Percentiles rank a stretch among this genome's conserved stretches.
These are phyloP conservation scores for Trametes cinnabarina DNA, from an alignment of 768 basidiomycete species.

Conservation along the genomic window DNA sequence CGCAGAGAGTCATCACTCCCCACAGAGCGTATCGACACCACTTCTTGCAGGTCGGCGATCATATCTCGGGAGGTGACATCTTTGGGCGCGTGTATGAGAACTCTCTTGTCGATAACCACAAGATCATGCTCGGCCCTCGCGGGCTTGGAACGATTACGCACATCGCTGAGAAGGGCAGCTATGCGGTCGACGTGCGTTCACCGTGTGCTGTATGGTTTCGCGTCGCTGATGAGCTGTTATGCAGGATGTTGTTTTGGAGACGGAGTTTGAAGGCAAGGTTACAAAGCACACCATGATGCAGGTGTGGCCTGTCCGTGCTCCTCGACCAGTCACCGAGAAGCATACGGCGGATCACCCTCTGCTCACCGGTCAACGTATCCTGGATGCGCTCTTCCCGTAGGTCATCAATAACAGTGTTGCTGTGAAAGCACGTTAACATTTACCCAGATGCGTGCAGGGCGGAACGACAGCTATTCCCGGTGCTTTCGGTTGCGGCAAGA, in stretches of 20 bases:
- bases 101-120: slow-evolving; percentile 93
- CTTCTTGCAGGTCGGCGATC: slow-evolving; percentile 80
- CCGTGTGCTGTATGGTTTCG: too few species aligned
- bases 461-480: slow-evolving; percentile 98
- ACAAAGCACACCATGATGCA: slow-evolving; percentile 97
- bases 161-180: slow-evolving; percentile 92
- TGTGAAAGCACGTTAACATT: not conserved
- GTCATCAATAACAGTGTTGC: slow-evolving; percentile 31
- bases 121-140: slow-evolving; percentile 93
- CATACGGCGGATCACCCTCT: slow-evolving; percentile 89
- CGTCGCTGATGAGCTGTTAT: too few species aligned
- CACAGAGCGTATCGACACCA: slow-evolving; percentile 10
- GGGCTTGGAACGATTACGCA: slow-evolving; percentile 93
- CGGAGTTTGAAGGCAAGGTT: slow-evolving; percentile 94
- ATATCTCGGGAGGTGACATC: slow-evolving; percentile 95
- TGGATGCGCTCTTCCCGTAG: slow-evolving; percentile 95
- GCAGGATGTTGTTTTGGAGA: slow-evolving; percentile 93
- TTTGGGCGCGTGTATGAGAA: slow-evolving; percentile 97
- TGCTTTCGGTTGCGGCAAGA: slow-evolving; percentile 98
- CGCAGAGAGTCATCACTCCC: slow-evolving; percentile 1
- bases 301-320: slow-evolving; percentile 97
- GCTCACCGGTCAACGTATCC: slow-evolving; percentile 92
- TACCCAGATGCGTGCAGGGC: slow-evolving; percentile 83
- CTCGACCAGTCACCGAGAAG: slow-evolving; percentile 94
- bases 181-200: slow-evolving; percentile 82